Conservation (phyloP, 495 filamentous ascomycete genomes). For the Neurospora intermedia region DNA sequence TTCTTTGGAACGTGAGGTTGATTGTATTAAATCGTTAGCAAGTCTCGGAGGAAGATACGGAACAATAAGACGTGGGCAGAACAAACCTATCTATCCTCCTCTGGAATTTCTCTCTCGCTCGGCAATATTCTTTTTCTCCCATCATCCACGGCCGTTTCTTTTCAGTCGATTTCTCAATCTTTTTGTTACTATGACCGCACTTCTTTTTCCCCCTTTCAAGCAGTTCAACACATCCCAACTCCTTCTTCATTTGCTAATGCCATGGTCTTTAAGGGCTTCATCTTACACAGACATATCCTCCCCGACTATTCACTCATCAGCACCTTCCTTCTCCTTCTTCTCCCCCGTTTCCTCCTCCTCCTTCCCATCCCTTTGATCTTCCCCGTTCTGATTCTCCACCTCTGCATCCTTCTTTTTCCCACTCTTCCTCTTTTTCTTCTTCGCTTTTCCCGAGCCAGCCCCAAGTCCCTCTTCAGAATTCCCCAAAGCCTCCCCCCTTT, state of each 20-base stretch:
- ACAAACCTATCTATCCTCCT: neutral
- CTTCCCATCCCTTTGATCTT: neutral
- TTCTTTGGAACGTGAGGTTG: neutral
- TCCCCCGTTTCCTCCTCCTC: neutral
- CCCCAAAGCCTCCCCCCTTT: conserved; percentile 14
- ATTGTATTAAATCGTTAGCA: neutral
- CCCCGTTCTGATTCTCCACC: neutral
- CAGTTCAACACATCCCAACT: neutral
- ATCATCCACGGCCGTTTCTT: neutral
- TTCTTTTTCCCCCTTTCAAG: neutral
- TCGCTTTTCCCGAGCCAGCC: neutral
- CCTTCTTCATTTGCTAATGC: neutral
- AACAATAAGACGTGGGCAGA: neutral
- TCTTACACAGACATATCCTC: neutral
- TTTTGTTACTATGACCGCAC: neutral
- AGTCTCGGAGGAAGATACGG: neutral
- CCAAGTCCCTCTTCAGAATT: neutral
- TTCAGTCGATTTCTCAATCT: neutral
- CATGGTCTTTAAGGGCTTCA: neutral
- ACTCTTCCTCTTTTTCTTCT: neutral
- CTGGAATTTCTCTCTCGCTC: neutral
- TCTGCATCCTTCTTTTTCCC: neutral
- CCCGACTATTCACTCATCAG: neutral
- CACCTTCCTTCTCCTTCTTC: neutral
- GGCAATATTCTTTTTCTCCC: neutral